phyloP scores from a whole-genome alignment of 805 yeast species.

The Candida namnaoensis region DNA sequence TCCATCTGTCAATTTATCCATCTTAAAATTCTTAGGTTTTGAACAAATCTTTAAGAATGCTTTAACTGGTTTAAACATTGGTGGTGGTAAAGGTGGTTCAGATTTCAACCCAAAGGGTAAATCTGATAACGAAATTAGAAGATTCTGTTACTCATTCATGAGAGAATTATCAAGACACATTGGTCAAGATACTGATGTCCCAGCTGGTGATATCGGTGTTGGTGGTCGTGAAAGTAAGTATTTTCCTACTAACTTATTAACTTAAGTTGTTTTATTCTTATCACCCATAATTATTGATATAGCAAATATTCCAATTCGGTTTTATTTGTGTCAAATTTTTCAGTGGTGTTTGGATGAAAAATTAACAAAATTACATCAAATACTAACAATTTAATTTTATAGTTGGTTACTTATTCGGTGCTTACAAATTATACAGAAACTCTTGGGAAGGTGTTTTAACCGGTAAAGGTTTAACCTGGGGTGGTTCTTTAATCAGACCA shows the following conservation, averaged over 20 bases:
- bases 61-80: conserved; percentile 93
- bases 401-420: conserved; percentile 93
- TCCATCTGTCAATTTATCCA: conserved; percentile 92
- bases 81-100: conserved; percentile 99
- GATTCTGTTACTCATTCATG: conserved; percentile 95
- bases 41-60: conserved; percentile 99
- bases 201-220: conserved; percentile 99
- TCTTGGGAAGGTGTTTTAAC: conserved; percentile 95
- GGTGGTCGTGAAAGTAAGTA: conserved; percentile 62
- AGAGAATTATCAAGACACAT: conserved; percentile 91
- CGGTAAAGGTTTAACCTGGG: conserved; percentile 97
- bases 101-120: conserved; percentile 97
- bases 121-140: conserved; percentile 88
- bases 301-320: too few species aligned
- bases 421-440: conserved; percentile 87
- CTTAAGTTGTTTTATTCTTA: too few species aligned
- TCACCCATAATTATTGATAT: too few species aligned
- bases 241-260: too few species aligned
- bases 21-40: conserved; percentile 92
- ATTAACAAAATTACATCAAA: too few species aligned
- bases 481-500: conserved; percentile 98
- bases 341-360: too few species aligned
- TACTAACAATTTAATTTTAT: too few species aligned
- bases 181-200: conserved; percentile 96
- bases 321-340: too few species aligned